Evolutionary conservation across 768 basidiomycete genomes (phyloP).

Genomic region (Leccinum subtestaceum): DNA sequence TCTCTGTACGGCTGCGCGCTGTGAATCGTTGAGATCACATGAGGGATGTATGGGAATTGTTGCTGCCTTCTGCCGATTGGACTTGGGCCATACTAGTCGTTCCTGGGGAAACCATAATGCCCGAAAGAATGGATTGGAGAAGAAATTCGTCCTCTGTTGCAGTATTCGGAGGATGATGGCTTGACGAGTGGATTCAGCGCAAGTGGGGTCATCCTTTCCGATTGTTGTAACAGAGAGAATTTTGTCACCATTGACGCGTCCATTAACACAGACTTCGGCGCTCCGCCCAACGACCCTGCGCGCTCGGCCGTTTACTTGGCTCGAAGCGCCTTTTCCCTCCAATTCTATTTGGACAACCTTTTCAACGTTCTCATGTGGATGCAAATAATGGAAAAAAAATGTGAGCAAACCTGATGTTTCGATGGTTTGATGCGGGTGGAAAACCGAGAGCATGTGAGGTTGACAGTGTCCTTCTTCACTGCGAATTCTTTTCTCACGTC

Average conservation of each 20-base stretch:
- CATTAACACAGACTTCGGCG: conserved; percentile 30
- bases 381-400: not conserved
- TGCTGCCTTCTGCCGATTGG: not conserved
- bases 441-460: conserved; percentile 43
- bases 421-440: conserved; percentile 42
- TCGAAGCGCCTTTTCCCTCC: not conserved
- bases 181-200: conserved; percentile 42
- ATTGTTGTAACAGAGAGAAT: conserved; percentile 42
- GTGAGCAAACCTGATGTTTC: conserved; percentile 36
- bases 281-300: conserved; percentile 35
- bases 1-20: conserved; percentile 24
- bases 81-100: conserved; percentile 15
- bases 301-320: conserved; percentile 19
- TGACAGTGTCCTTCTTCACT: conserved; percentile 29
- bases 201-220: conserved; percentile 54
- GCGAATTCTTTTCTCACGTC: conserved; percentile 33
- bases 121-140: conserved; percentile 25
- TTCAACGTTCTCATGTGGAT: not conserved
- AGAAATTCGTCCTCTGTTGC: conserved; percentile 13
- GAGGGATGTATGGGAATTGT: not conserved
- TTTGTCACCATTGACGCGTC: conserved; percentile 13
- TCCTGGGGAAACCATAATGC: conserved; percentile 28
- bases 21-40: conserved; percentile 26
- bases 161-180: conserved; percentile 25
- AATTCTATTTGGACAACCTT: conserved; percentile 24